Evolutionary conservation across 2,329 filamentous ascomycete species (phyloP), one percentile per base, ranked within the genome.

Genomic region (Penicillium occitanis): DNA sequence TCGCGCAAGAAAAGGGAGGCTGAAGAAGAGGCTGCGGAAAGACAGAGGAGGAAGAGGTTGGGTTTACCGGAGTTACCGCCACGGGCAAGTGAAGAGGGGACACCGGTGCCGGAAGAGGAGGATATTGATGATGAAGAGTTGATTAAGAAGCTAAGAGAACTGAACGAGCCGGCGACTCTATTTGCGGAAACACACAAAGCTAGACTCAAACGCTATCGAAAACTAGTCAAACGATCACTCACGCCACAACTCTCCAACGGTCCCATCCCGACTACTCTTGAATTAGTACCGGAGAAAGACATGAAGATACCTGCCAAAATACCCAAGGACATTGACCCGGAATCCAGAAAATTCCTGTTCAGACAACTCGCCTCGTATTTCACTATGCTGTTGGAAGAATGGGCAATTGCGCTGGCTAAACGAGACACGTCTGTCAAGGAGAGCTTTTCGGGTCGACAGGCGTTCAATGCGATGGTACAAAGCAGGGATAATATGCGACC

Each of bases 321-420:
- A 10, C 86, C 87, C 1, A 83, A 85, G 71, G 35, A 63, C 28
- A 51, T 35, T 22, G 90, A 93, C 71, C 81, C 81, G 22, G 86
- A 88, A 48, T 90, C 83, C 0, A 86, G 88, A 55, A 81, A 85
- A 53, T 93, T 90, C 78, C 82, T 99, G 48, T 94, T 90, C 81
- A 86, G 94, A 11, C 94, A 99, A 78, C 84, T 99, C 65, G 91
- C 91, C 22, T 95, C 91, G 59, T 99, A 97, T 82, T 98, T 99
- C 81, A 96, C 91, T 63, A 92, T 99, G 88, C 88, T 99, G n/a
- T 82, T 99, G 66, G 86, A 85, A 53, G 94, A 96, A 77, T 99
- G 96, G 90, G 88, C 93, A 72, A 75, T 81, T 48, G 93, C 93
- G 5, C 86, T 99, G 72, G 87, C 87, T 5, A 79, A 81, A 57